Evolutionary conservation across 495 filamentous ascomycete species (phyloP).

Genomic region (Platismatia glauca): DNA sequence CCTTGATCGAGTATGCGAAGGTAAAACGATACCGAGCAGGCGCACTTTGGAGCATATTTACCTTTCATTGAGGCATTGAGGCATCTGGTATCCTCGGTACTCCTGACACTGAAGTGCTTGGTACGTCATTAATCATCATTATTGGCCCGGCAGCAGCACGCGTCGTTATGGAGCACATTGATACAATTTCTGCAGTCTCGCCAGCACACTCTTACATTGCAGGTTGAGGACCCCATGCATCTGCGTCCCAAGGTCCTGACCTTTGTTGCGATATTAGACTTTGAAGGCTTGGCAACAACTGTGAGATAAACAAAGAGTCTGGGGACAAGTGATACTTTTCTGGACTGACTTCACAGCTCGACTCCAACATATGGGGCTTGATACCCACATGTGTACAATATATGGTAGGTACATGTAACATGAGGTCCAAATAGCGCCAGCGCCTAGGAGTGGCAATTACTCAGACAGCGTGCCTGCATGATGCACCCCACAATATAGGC

Average conservation of each 20-base stretch:
- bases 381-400: neutral
- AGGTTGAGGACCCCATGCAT: neutral
- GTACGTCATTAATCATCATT: neutral
- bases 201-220: neutral
- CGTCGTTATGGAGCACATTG: neutral
- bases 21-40: no score
- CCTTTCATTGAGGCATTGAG: no score
- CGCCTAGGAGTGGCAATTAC: no score
- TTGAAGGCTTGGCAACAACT: neutral
- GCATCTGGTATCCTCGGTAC: neutral
- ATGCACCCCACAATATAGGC: neutral
- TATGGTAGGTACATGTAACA: neutral
- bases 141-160: neutral
- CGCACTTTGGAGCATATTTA: no score
- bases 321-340: no score
- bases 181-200: neutral
- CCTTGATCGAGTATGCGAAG: no score
- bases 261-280: neutral
- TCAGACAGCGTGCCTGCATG: neutral
- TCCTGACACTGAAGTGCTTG: neutral
- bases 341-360: no score
- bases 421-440: neutral
- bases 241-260: neutral
- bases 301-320: no score
- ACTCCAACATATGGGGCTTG: neutral